phyloP scores from a whole-genome alignment of 768 basidiomycete genomes.

The Clitopilus passeckerianus region DNA sequence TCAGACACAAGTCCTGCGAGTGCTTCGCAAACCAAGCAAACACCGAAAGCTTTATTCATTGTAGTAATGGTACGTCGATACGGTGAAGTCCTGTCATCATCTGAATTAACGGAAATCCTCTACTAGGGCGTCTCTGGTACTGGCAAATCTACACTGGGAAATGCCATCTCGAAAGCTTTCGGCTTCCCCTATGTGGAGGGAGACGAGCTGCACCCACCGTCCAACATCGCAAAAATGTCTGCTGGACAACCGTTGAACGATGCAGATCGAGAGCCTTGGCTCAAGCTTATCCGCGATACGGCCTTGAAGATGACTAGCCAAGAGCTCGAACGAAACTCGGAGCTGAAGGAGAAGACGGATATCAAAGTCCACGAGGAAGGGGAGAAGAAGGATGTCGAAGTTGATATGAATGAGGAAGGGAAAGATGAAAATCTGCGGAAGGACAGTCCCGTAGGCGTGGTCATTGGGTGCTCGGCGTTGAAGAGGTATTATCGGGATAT shows the following conservation, averaged over 20 bases:
- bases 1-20: not conserved
- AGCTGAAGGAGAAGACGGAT: not conserved
- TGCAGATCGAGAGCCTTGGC: conserved; percentile 83
- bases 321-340: conserved; percentile 11
- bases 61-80: conserved; percentile 44
- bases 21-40: not conserved
- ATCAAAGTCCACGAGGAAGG: conserved; percentile 3
- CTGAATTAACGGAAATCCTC: not conserved
- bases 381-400: not conserved
- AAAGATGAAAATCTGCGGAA: conserved; percentile 1
- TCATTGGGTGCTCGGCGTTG: conserved; percentile 85
- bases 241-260: conserved; percentile 72
- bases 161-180: conserved; percentile 53
- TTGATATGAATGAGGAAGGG: not conserved
- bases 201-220: conserved; percentile 77
- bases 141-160: conserved; percentile 69
- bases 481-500: conserved; percentile 79
- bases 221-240: conserved; percentile 88
- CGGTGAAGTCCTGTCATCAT: not conserved
- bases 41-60: conserved; percentile 24
- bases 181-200: conserved; percentile 82
- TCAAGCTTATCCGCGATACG: conserved; percentile 61
- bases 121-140: conserved; percentile 68
- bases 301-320: conserved; percentile 39
- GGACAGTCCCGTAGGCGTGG: conserved; percentile 41